Percentiles rank a stretch among this genome's conserved stretches.
These are phyloP conservation scores for Ormosia semicastrata DNA, from an alignment of 306 rosid species.

Conservation along the genomic window DNA sequence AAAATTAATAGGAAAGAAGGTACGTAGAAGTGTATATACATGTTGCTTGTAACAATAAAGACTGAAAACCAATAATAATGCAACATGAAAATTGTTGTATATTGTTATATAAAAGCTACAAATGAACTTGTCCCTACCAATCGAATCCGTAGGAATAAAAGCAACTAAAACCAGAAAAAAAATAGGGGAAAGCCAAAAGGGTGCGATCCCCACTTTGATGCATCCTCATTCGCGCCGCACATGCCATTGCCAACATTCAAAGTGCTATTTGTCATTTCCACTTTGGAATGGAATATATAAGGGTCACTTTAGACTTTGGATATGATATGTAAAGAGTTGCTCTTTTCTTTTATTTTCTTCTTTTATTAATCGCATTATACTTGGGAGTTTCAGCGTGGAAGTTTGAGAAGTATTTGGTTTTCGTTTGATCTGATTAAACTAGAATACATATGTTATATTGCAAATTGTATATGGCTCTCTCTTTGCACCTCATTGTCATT, in stretches of 20 bases:
- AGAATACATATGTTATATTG: too few species aligned
- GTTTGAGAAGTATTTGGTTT: not conserved
- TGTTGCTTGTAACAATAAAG: not conserved
- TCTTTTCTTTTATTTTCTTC: too few species aligned
- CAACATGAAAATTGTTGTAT: not conserved
- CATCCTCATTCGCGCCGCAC: not conserved
- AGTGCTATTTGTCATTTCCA: conserved; percentile 11
- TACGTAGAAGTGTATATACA: not conserved
- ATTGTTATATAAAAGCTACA: not conserved
- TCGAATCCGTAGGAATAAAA: conserved; percentile 12
- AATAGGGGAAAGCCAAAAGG: not conserved
- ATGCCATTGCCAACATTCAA: conserved; percentile 20
- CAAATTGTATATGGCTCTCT: too few species aligned
- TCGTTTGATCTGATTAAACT: not conserved
- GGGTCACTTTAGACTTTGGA: not conserved
- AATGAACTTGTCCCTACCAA: conserved; percentile 10
- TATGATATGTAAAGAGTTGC: not conserved
- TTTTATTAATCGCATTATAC: too few species aligned
- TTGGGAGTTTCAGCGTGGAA: not conserved
- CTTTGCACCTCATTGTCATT: too few species aligned
- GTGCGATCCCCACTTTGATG: conserved; percentile 18
- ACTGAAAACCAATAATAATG: not conserved
- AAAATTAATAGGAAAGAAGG: not conserved
- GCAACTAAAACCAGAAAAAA: not conserved
- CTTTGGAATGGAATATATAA: conserved; percentile 5